Evolutionary conservation across 1,284 basidiomycete genomes (phyloP).

Genomic region (Trichosporon sp.): DNA sequence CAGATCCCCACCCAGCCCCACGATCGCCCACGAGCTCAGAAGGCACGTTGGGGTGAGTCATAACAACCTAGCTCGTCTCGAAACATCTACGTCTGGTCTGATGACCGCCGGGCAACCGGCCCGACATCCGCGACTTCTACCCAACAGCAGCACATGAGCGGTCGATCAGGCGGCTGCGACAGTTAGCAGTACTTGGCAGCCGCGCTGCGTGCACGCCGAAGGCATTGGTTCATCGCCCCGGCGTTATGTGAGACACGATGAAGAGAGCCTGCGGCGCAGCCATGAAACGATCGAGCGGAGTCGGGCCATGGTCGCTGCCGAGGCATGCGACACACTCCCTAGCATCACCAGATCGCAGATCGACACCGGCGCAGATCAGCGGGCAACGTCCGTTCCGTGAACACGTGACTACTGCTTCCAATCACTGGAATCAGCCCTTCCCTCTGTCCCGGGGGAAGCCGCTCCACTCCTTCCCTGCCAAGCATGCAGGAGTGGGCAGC

Average conservation of each 20-base stretch:
- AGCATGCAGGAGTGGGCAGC: not conserved
- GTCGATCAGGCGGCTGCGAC: no score
- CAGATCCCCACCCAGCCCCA: no score
- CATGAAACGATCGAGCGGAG: not conserved
- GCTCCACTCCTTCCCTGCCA: not conserved
- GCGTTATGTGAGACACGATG: no score
- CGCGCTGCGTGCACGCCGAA: no score
- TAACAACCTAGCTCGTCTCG: not conserved
- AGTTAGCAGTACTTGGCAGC: no score
- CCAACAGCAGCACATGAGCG: not conserved
- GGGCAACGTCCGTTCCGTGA: not conserved
- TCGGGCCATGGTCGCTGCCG: not conserved
- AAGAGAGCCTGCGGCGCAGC: no score
- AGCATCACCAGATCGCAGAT: no score
- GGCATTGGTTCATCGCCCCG: no score
- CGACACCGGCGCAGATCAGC: not conserved
- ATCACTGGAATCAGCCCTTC: not conserved
- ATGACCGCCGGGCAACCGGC: not conserved
- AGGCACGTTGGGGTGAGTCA: constrained; percentile 14
- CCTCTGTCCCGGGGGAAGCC: no score
- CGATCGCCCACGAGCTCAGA: not conserved
- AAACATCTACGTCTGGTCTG: not conserved
- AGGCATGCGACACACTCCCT: not conserved
- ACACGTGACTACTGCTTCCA: not conserved
- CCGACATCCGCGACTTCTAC: not conserved